Conservation (phyloP, 331 rosid genomes). For the Rosa hybrid region DNA sequence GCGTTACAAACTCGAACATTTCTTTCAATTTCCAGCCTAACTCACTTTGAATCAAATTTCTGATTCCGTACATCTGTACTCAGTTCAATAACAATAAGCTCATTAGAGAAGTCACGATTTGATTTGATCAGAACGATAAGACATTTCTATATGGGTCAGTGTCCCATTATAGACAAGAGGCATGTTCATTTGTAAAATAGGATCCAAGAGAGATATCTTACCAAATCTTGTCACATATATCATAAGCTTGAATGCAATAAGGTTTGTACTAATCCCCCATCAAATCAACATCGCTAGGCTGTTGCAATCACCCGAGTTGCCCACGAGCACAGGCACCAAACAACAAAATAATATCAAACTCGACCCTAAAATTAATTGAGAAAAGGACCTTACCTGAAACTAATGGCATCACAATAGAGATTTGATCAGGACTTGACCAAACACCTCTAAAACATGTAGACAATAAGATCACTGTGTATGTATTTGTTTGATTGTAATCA, state of each 20-base stretch:
- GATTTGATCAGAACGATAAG: neutral
- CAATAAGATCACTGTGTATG: neutral
- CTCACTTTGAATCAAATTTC: neutral
- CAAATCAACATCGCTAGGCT: slow-evolving; percentile 9
- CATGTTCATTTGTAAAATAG: neutral
- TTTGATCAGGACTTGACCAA: neutral
- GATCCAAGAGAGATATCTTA: slow-evolving; percentile 1
- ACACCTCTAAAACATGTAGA: slow-evolving; percentile 3
- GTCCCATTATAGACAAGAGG: neutral
- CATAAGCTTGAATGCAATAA: neutral
- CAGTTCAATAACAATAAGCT: neutral
- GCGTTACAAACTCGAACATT: neutral
- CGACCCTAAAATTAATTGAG: neutral
- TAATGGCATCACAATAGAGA: neutral
- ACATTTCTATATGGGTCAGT: neutral
- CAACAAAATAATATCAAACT: slow-evolving; percentile 5
- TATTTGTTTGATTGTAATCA: neutral
- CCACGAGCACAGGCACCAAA: slow-evolving; percentile 5
- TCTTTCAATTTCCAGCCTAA: neutral
- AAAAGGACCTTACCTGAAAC: slow-evolving; percentile 4
- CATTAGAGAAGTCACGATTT: neutral
- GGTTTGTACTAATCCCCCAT: neutral
- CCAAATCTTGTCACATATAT: slow-evolving; percentile 3
- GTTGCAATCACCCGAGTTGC: neutral
- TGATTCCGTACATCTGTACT: neutral